Base-by-base conservation (phyloP, 1,139 yeast genomes). In the Magnusiomyces ingens region DNA sequence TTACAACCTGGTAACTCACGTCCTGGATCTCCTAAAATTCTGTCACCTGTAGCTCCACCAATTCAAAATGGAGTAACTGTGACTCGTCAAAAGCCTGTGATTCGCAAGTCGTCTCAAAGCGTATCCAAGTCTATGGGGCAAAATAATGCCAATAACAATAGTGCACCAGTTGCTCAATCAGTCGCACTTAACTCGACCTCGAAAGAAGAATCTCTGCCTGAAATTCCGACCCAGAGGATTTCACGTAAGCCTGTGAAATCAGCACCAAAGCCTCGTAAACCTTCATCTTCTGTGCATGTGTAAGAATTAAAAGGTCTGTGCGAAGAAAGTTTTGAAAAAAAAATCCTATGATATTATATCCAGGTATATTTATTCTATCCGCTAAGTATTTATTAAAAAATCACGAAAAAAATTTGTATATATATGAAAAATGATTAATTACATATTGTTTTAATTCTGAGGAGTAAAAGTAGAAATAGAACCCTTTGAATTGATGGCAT, bases 41-140 rank as follows among this genome's bases (percentile, higher is more conserved):
- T 26, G 4, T 26, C 32, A 8, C 32, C 32, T 26, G 32, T 26
- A 5, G 32, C 8, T 8, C 8, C 32, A 26, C 8, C 32, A 4
- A 26, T 26, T 4, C 32, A 26, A 26, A 26, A 8, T 26, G 32
- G 32, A 5, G 32, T 26, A 26, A 26, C 32, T 26, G 32, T 26
- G 4, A 18, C 15, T 42, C 51, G 45, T 19, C 47, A 10, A 54
- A 66, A 49, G 62, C 62, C 47, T 61, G 67, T 36, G 68, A 62
- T 43, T 69, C 61, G 64, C 15, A 54, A 59, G 36, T 59, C 64
- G 10, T 59, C 62, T 2, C 49, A 62, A 15, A 51, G 57, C 1
- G 64, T 60, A n/a, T 59, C 63, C 12, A 19, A 43, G 22, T 11
- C 13, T 11, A n/a, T 43, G n/a, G 32, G 8, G 32, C 32, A 26